A percentile compares a stretch with the other conserved stretches of the same genome.
Conservation (phyloP, 345 rosid genomes). For the Xanthoceras sorbifolium region DNA sequence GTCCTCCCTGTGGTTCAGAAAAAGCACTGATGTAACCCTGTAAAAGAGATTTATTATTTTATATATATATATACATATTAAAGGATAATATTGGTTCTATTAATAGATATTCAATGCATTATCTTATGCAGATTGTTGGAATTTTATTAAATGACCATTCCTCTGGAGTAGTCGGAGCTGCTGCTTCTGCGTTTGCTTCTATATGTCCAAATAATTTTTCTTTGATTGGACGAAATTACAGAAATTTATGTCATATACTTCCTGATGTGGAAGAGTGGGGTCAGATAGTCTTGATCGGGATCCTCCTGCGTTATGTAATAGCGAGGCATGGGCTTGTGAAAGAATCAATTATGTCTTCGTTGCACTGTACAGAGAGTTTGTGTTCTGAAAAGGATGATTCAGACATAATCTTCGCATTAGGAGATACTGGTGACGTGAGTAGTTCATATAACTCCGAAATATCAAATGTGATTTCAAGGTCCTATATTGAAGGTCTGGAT, state of each 20-base stretch:
- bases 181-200: slow-evolving; percentile 87
- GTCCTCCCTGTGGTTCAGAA: neutral
- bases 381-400: slow-evolving; percentile 48
- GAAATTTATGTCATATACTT: slow-evolving; percentile 82
- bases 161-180: slow-evolving; percentile 95
- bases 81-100: slow-evolving; percentile 1
- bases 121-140: slow-evolving; percentile 75
- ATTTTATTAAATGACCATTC: slow-evolving; percentile 76
- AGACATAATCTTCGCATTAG: slow-evolving; percentile 34
- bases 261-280: slow-evolving; percentile 99
- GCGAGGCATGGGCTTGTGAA: slow-evolving; percentile 89
- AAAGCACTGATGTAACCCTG: neutral
- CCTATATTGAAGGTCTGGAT: slow-evolving; percentile 91
- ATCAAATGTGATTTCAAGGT: slow-evolving; percentile 57
- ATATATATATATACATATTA: neutral
- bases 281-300: slow-evolving; percentile 76
- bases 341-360: slow-evolving; percentile 81
- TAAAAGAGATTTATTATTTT: slow-evolving; percentile 9
- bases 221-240: slow-evolving; percentile 68
- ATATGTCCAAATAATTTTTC: slow-evolving; percentile 83
- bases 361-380: slow-evolving; percentile 45
- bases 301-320: slow-evolving; percentile 72
- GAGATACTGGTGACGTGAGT: slow-evolving; percentile 30
- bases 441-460: slow-evolving; percentile 43
- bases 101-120: slow-evolving; percentile 2